A percentile compares a stretch with the other conserved stretches of the same genome.
phyloP scores from a whole-genome alignment of 148 eudicot genomes.

The Mesembryanthemum crystallinum region DNA sequence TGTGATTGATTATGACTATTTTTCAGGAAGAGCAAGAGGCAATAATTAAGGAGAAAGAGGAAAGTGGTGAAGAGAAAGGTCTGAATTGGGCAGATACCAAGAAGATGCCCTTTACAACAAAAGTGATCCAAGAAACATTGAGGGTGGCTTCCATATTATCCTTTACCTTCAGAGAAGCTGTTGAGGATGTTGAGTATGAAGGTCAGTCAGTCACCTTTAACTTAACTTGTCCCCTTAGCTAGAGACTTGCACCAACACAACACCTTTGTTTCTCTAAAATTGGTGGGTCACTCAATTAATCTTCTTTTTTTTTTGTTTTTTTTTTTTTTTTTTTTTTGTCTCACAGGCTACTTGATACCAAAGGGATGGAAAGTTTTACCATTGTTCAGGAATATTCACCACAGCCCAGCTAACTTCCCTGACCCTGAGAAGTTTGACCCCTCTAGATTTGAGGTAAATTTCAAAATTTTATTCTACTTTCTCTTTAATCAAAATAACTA shows the following conservation, averaged over 20 bases:
- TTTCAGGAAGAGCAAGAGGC: constrained; percentile 46
- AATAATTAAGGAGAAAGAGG: constrained; percentile 32
- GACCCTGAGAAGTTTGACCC: constrained; percentile 67
- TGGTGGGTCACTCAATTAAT: background rate
- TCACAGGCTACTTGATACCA: constrained; percentile 56
- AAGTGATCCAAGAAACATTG: constrained; percentile 84
- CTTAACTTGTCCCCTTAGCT: background rate
- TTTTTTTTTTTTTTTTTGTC: background rate
- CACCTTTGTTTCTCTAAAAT: too few species aligned
- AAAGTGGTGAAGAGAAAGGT: constrained; percentile 28
- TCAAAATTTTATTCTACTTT: background rate
- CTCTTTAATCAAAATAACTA: background rate
- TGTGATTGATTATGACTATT: background rate
- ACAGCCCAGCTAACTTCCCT: constrained; percentile 43
- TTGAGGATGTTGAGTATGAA: constrained; percentile 93
- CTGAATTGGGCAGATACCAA: constrained; percentile 41
- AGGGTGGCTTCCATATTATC: constrained; percentile 91
- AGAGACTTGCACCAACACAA: too few species aligned
- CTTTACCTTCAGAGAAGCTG: constrained; percentile 96
- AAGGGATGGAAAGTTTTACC: constrained; percentile 81
- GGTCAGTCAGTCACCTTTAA: constrained; percentile 45
- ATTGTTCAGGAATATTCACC: constrained; percentile 65
- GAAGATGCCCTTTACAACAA: constrained; percentile 77
- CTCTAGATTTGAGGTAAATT: constrained; percentile 68
- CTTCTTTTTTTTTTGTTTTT: background rate